A percentile compares a stretch with the other conserved stretches of the same genome.
Conservation (phyloP, 2,329 filamentous ascomycete genomes). For the Camillea tinctor region DNA sequence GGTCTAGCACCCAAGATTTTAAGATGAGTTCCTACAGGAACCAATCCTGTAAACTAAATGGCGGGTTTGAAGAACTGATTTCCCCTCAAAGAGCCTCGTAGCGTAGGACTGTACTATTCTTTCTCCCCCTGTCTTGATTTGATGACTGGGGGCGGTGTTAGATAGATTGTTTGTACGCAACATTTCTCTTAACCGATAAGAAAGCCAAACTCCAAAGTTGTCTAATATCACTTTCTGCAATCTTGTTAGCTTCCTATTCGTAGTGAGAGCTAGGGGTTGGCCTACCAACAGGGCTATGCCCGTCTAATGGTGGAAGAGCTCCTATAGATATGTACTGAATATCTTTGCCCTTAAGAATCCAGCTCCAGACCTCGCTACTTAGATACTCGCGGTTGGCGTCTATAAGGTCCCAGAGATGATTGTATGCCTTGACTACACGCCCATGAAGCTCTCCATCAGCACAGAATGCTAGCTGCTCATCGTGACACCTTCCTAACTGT, state of each 20-base stretch:
- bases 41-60: not conserved
- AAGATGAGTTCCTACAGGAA: not conserved
- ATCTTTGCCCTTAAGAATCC: slow-evolving; percentile 48
- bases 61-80: not conserved
- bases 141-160: not conserved
- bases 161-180: slow-evolving; percentile 9
- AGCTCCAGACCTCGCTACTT: slow-evolving; percentile 62
- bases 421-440: slow-evolving; percentile 53
- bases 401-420: slow-evolving; percentile 59
- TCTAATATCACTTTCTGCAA: slow-evolving; percentile 49
- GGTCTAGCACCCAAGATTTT: not conserved
- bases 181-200: slow-evolving; percentile 49
- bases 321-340: slow-evolving; percentile 53
- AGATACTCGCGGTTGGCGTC: slow-evolving; percentile 52
- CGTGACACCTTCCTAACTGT: slow-evolving; percentile 53
- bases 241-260: not conserved
- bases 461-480: slow-evolving; percentile 49
- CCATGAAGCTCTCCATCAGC: slow-evolving; percentile 38
- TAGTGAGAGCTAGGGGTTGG: slow-evolving; percentile 1
- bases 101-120: not conserved
- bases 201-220: slow-evolving; percentile 61
- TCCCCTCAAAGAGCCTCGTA: not conserved
- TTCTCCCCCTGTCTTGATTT: not conserved
- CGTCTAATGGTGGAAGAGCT: slow-evolving; percentile 46
- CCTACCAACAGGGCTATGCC: slow-evolving; percentile 36